A percentile compares a stretch with the other conserved stretches of the same genome.
Evolutionary conservation across 1,139 yeast genomes (phyloP).

Genomic region (Kodamaea derodonti): DNA sequence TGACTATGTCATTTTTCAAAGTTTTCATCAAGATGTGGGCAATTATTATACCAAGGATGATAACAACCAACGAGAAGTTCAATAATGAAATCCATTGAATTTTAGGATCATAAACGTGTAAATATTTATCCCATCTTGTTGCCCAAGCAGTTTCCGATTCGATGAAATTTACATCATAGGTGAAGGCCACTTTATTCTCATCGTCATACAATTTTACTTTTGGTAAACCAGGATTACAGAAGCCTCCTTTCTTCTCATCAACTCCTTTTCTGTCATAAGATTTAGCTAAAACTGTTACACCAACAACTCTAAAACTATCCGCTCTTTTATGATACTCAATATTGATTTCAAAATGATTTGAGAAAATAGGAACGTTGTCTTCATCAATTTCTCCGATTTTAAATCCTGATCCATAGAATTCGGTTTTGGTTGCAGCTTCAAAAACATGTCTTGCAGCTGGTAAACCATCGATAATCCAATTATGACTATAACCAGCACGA

Average conservation of each 20-base stretch:
- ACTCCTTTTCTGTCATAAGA: conserved; percentile 50
- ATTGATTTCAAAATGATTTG: conserved; percentile 74
- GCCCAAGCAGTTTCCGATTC: conserved; percentile 87
- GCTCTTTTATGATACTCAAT: conserved; percentile 80
- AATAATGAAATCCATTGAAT: conserved; percentile 93
- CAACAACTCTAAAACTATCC: conserved; percentile 82
- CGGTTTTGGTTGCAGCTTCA: conserved; percentile 54
- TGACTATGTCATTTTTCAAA: conserved; percentile 77
- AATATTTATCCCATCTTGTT: conserved; percentile 96
- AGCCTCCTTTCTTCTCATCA: conserved; percentile 24
- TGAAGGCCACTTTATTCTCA: conserved; percentile 31
- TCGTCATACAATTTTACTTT: conserved; percentile 28
- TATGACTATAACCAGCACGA: conserved; percentile 77
- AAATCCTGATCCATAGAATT: conserved; percentile 78
- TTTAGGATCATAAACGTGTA: conserved; percentile 87
- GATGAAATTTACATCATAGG: conserved; percentile 54
- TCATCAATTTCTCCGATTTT: conserved; percentile 63
- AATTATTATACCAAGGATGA: conserved; percentile 73
- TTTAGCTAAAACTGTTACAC: conserved; percentile 71
- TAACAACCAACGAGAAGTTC: conserved; percentile 77
- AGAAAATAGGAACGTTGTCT: conserved; percentile 49
- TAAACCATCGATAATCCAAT: conserved; percentile 93
- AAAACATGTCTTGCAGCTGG: conserved; percentile 73
- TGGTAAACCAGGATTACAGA: conserved; percentile 32
- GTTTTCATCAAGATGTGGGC: conserved; percentile 78